These are phyloP conservation scores for Emydomyces testavorans DNA, from an alignment of 2,329 filamentous ascomycete genomes.

Conservation along the genomic window DNA sequence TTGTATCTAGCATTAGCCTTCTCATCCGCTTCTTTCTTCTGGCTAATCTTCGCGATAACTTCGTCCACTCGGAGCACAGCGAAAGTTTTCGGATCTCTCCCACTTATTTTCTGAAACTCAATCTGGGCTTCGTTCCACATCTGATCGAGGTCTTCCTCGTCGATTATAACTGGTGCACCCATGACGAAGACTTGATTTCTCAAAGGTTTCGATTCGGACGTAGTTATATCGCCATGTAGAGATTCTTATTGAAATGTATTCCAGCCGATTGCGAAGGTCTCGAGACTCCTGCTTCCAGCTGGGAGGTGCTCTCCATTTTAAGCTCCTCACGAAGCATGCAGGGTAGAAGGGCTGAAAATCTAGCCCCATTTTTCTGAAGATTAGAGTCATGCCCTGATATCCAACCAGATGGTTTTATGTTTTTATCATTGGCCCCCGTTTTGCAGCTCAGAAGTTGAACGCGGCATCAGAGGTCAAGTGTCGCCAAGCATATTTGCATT, in stretches of 20 bases:
- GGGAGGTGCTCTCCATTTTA: not conserved
- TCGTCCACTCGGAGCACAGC: constrained; percentile 18
- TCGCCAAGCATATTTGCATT: not conserved
- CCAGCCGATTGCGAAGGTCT: not conserved
- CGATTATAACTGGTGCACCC: constrained; percentile 1
- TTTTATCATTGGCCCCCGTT: not conserved
- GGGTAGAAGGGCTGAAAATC: not conserved
- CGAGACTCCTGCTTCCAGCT: not conserved
- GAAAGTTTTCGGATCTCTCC: constrained; percentile 16
- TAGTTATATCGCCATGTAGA: not conserved
- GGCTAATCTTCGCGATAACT: constrained; percentile 19
- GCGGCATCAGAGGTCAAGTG: too few species aligned
- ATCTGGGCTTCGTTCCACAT: constrained; percentile 16
- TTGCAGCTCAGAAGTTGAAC: not conserved
- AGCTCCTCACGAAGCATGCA: not conserved
- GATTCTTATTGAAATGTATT: not conserved
- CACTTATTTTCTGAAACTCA: constrained; percentile 16
- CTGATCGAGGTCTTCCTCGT: constrained; percentile 14
- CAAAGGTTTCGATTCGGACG: not conserved
- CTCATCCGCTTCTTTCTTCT: constrained; percentile 19
- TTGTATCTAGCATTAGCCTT: constrained; percentile 19
- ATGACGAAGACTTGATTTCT: not conserved
- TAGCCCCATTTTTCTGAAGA: not conserved
- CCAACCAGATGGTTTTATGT: not conserved
- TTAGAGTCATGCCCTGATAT: too few species aligned